phyloP scores from a whole-genome alignment of 2,329 filamentous ascomycete species.

The Colletotrichum gloeosporioides region DNA sequence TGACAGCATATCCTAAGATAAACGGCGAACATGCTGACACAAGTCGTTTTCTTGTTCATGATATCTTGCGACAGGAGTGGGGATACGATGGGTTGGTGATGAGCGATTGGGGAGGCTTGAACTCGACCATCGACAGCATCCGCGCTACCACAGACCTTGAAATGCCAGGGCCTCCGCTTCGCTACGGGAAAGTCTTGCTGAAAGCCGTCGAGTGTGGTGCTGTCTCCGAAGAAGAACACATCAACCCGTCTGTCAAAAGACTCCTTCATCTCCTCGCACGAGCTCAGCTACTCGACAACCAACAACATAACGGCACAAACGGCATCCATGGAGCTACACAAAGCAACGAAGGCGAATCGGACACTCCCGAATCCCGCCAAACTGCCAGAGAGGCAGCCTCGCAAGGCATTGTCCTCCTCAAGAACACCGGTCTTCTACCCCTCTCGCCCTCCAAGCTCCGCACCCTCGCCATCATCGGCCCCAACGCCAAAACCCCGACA shows the following conservation, averaged over 20 bases:
- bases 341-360: background rate
- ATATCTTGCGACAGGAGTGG: slow-evolving; percentile 49
- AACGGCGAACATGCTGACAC: slow-evolving; percentile 49
- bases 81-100: slow-evolving; percentile 49
- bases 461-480: slow-evolving; percentile 25
- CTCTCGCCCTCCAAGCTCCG: slow-evolving; percentile 32
- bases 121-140: slow-evolving; percentile 37
- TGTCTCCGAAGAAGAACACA: background rate
- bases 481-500: slow-evolving; percentile 21
- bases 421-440: slow-evolving; percentile 67
- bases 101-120: slow-evolving; percentile 50
- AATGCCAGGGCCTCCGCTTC: slow-evolving; percentile 37
- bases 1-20: slow-evolving; percentile 53
- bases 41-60: slow-evolving; percentile 36
- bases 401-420: slow-evolving; percentile 61
- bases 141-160: slow-evolving; percentile 36
- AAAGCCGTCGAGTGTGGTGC: background rate
- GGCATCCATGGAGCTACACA: background rate
- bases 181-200: background rate
- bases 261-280: background rate
- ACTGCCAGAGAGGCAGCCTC: background rate
- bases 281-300: background rate
- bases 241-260: background rate
- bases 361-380: background rate
- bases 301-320: background rate